A percentile compares a stretch with the other conserved stretches of the same genome.
These are phyloP conservation scores for Penicillium mononematosum DNA, from an alignment of 495 filamentous ascomycete species.

Conservation along the genomic window DNA sequence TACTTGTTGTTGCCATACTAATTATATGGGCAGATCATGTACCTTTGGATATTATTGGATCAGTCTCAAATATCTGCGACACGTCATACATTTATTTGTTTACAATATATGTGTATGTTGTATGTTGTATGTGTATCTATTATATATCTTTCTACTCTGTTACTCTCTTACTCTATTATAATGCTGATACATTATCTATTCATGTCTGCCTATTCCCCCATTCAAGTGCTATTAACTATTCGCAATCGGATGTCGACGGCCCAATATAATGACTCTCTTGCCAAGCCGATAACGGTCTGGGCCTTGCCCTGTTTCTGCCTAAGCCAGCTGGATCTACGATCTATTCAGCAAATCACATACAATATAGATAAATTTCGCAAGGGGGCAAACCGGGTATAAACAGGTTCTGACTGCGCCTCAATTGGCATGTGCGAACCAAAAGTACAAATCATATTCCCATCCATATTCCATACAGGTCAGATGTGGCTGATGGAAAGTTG, in stretches of 20 bases:
- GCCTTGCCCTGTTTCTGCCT: neutral
- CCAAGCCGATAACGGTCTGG: conserved; percentile 4
- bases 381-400: conserved; percentile 1
- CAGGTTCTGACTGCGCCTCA: conserved; percentile 5
- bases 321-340: conserved; percentile 2
- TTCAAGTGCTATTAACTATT: neutral
- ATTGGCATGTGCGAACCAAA: neutral
- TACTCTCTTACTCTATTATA: no score
- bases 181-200: no score
- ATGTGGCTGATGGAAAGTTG: conserved; percentile 8
- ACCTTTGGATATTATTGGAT: conserved; percentile 10
- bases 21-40: conserved; percentile 1
- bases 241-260: neutral
- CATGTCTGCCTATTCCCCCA: neutral
- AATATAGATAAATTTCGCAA: neutral
- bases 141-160: no score
- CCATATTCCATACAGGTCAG: neutral
- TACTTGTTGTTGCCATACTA: conserved; percentile 10
- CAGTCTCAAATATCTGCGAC: conserved; percentile 18
- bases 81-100: conserved; percentile 25
- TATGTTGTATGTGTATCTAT: no score
- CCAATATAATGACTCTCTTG: neutral
- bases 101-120: no score
- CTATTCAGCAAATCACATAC: neutral
- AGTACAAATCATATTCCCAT: neutral